Percentiles rank a stretch among this genome's conserved stretches.
phyloP scores from a whole-genome alignment of 305 asterid genomes.

The Striga hermonthica region DNA sequence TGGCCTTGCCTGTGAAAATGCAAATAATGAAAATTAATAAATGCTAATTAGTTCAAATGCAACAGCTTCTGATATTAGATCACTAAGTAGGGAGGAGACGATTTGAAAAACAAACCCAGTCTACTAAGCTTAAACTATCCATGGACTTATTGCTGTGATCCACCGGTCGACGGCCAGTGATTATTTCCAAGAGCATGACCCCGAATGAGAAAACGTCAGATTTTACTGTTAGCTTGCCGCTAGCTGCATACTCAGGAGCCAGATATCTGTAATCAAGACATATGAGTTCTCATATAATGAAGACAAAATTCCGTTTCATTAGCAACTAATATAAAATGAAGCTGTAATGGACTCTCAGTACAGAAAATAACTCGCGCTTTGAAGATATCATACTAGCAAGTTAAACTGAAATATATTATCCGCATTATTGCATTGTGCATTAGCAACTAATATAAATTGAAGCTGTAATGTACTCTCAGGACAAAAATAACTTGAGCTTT shows the following conservation, averaged over 20 bases:
- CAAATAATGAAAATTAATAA: not conserved
- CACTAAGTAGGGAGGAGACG: not conserved
- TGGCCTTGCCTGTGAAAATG: slow-evolving; percentile 60
- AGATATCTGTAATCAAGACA: slow-evolving; percentile 46
- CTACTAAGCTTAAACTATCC: slow-evolving; percentile 74
- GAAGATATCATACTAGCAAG: too few relatives aligned
- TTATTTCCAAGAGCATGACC: slow-evolving; percentile 70
- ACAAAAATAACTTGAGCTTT: too few relatives aligned
- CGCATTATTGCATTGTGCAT: too few relatives aligned
- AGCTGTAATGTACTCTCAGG: too few relatives aligned
- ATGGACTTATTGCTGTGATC: slow-evolving; percentile 44
- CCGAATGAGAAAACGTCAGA: slow-evolving; percentile 87
- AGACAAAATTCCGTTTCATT: not conserved
- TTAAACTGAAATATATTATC: too few relatives aligned
- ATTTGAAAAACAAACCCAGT: slow-evolving; percentile 54
- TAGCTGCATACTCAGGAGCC: slow-evolving; percentile 85
- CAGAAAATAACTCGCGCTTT: too few relatives aligned
- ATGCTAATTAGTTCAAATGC: too few relatives aligned
- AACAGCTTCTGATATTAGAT: not conserved
- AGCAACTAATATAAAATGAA: too few relatives aligned
- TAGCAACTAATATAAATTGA: too few relatives aligned
- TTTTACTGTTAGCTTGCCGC: slow-evolving; percentile 70
- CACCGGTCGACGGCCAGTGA: slow-evolving; percentile 63
- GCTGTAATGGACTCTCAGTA: too few relatives aligned
- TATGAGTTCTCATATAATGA: not conserved